A percentile compares a stretch with the other conserved stretches of the same genome.
Evolutionary conservation across 306 rosid genomes (phyloP).

Genomic region (Lathyrus oleraceus): DNA sequence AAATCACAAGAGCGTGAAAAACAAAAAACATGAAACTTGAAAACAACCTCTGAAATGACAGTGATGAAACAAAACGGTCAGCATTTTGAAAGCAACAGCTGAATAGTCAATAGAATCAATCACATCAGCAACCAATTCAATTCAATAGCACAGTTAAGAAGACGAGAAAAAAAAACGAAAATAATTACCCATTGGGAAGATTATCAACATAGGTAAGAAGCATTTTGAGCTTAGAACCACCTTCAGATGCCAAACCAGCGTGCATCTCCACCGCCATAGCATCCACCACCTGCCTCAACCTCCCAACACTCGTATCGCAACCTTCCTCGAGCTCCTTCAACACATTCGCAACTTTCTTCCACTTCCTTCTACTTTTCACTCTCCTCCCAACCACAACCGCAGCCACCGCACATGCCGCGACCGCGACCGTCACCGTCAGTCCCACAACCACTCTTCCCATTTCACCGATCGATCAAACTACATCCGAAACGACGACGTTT

Average conservation of each 20-base stretch:
- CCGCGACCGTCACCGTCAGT: slow-evolving; percentile 71
- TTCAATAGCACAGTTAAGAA: slow-evolving; percentile 39
- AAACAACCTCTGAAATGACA: slow-evolving; percentile 17
- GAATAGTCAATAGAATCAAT: background rate
- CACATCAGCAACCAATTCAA: slow-evolving; percentile 15
- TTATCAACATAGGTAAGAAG: slow-evolving; percentile 83
- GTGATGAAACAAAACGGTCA: background rate
- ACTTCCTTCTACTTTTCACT: slow-evolving; percentile 70
- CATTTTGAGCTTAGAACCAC: slow-evolving; percentile 98
- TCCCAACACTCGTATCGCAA: slow-evolving; percentile 65
- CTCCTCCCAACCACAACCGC: slow-evolving; percentile 73
- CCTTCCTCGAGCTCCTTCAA: slow-evolving; percentile 70
- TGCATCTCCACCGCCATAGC: slow-evolving; percentile 99
- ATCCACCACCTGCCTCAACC: slow-evolving; percentile 83
- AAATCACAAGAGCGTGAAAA: background rate
- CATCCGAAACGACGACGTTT: slow-evolving; percentile 54
- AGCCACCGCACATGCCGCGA: slow-evolving; percentile 71
- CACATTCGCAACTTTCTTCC: slow-evolving; percentile 69
- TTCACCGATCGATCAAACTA: slow-evolving; percentile 49
- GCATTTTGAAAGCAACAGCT: background rate
- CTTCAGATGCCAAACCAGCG: slow-evolving; percentile 95
- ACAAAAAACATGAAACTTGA: background rate
- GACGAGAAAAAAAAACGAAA: background rate
- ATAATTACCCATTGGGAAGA: slow-evolving; percentile 82
- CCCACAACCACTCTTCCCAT: slow-evolving; percentile 76